Evolutionary conservation across 2,329 filamentous ascomycete genomes (phyloP).

Genomic region (Trichoderma asperellum): DNA sequence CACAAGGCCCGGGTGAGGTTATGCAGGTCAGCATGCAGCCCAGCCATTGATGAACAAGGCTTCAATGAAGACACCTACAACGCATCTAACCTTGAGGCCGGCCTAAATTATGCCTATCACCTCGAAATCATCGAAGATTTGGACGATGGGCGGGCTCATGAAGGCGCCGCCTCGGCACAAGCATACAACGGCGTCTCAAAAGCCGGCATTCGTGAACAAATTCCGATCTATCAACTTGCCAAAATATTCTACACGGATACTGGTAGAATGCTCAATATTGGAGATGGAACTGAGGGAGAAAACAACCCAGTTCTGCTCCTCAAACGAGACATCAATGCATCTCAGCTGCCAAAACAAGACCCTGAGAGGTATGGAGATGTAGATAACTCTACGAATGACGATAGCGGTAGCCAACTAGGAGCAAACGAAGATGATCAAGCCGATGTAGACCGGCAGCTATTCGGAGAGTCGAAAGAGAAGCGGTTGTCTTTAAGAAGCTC

Average conservation of each 20-base stretch:
- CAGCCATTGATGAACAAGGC: background rate
- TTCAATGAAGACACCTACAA: background rate
- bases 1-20: conserved; percentile 89
- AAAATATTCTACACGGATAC: conserved; percentile 95
- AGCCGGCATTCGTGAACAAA: conserved; percentile 56
- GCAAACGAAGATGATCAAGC: conserved; percentile 43
- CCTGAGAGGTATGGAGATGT: background rate
- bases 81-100: too few relatives aligned
- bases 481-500: background rate
- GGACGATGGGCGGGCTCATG: conserved; percentile 59
- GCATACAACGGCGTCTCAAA: conserved; percentile 48
- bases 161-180: conserved; percentile 41
- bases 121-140: conserved; percentile 82
- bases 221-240: conserved; percentile 66
- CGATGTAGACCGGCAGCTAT: conserved; percentile 53
- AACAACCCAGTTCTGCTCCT: conserved; percentile 43
- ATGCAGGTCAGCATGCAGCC: conserved; percentile 62
- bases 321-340: conserved; percentile 38
- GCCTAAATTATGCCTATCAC: conserved; percentile 69
- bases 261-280: conserved; percentile 84
- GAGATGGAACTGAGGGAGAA: conserved; percentile 54
- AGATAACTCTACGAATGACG: background rate
- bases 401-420: background rate
- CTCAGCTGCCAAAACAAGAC: conserved; percentile 51
- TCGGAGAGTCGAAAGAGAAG: conserved; percentile 18